Conservation (phyloP, 495 filamentous ascomycete genomes). For the Platismatia glauca region DNA sequence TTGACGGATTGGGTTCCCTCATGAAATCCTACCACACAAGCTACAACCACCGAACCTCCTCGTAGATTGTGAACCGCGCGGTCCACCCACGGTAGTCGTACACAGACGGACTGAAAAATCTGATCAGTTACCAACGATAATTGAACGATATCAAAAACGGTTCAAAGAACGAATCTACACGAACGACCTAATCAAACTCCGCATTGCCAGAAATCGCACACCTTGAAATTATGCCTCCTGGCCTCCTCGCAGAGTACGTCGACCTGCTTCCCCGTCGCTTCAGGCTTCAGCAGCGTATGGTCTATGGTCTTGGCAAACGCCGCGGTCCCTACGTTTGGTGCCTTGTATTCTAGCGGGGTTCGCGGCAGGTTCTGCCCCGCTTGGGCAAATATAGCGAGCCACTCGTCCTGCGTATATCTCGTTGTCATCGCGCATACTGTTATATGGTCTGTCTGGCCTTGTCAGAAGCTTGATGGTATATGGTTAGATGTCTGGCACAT, state of each 20-base stretch:
- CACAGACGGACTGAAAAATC: conserved; percentile 40
- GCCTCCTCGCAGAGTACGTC: conserved; percentile 58
- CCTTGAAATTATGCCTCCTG: conserved; percentile 47
- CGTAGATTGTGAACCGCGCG: conserved; percentile 46
- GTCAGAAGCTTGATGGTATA: not conserved
- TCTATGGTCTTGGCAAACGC: conserved; percentile 43
- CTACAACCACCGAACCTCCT: conserved; percentile 42
- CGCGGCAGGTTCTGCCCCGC: conserved; percentile 8
- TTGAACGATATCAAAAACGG: conserved; percentile 10
- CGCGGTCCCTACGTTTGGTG: conserved; percentile 12
- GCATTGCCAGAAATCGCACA: conserved; percentile 21
- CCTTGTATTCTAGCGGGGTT: conserved; percentile 10
- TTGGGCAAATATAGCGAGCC: conserved; percentile 14
- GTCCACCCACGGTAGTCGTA: conserved; percentile 44
- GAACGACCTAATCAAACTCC: not conserved
- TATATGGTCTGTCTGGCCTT: not conserved
- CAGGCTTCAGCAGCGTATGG: conserved; percentile 54
- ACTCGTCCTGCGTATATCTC: conserved; percentile 19
- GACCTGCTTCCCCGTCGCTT: conserved; percentile 46
- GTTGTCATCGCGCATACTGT: conserved; percentile 10
- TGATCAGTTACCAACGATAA: not conserved
- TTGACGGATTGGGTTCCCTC: conserved; percentile 49
- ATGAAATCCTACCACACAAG: conserved; percentile 60
- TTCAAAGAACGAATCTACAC: not conserved
- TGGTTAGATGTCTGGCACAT: not conserved